These are phyloP conservation scores for Talinum fruticosum DNA, from an alignment of 148 eudicot species.

Conservation along the genomic window DNA sequence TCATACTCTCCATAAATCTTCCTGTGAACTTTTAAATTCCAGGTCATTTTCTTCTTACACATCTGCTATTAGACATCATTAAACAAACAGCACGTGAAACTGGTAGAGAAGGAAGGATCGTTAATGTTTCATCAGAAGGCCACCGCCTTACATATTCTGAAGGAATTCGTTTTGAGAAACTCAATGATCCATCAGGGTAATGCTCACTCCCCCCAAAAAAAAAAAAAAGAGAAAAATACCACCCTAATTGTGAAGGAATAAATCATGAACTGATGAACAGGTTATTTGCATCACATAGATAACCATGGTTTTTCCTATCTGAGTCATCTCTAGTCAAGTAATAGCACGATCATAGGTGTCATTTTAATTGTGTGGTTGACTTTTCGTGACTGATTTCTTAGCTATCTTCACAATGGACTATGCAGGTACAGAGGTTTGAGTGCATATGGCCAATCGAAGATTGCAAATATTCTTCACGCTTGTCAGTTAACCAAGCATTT, in stretches of 20 bases:
- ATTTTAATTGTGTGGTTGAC: neutral
- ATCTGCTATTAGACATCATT: slow-evolving; percentile 68
- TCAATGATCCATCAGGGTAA: slow-evolving; percentile 50
- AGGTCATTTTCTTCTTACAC: slow-evolving; percentile 88
- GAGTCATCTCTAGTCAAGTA: too few species aligned
- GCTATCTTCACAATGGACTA: neutral
- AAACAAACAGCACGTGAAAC: slow-evolving; percentile 53
- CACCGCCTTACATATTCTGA: slow-evolving; percentile 58
- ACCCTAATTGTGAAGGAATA: too few species aligned
- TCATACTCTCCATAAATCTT: too few species aligned
- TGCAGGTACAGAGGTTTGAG: neutral
- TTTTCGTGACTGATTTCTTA: too few species aligned
- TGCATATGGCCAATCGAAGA: neutral
- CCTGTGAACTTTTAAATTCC: slow-evolving; percentile 22
- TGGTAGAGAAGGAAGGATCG: slow-evolving; percentile 67
- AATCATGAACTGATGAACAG: too few species aligned
- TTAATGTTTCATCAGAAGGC: slow-evolving; percentile 72
- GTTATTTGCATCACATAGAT: too few species aligned
- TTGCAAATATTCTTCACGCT: neutral
- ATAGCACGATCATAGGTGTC: neutral
- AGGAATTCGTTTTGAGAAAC: slow-evolving; percentile 73
- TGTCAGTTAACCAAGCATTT: neutral
- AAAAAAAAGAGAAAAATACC: too few species aligned
- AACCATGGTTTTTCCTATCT: too few species aligned
- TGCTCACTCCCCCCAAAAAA: too few species aligned